Evolutionary conservation across 495 filamentous ascomycete species (phyloP).

Genomic region (Chaetomidium leptoderma): DNA sequence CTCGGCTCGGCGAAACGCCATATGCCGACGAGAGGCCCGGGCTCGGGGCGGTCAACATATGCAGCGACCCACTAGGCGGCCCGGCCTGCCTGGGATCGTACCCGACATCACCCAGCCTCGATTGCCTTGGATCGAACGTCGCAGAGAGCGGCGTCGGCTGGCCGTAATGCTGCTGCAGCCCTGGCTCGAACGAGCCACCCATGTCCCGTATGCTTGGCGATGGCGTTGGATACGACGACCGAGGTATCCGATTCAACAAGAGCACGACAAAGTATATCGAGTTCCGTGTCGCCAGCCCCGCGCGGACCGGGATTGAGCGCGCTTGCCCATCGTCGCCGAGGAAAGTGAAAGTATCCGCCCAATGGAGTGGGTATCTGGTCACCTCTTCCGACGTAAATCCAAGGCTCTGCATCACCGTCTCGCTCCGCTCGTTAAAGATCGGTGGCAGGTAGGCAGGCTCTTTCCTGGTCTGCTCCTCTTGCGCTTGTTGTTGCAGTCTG

Average conservation of each 20-base stretch:
- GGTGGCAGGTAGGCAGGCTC: slow-evolving; percentile 55
- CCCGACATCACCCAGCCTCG: slow-evolving; percentile 33
- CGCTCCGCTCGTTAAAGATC: slow-evolving; percentile 47
- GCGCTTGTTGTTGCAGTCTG: slow-evolving; percentile 43
- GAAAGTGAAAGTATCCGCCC: slow-evolving; percentile 49
- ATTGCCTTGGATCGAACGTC: slow-evolving; percentile 41
- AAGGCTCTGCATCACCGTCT: slow-evolving; percentile 46
- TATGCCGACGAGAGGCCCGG: slow-evolving; percentile 35
- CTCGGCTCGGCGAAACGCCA: slow-evolving; percentile 35
- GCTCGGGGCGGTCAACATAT: slow-evolving; percentile 30
- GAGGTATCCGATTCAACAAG: slow-evolving; percentile 32
- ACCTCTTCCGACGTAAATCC: slow-evolving; percentile 47
- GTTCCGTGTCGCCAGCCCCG: slow-evolving; percentile 49
- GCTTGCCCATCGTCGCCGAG: slow-evolving; percentile 43
- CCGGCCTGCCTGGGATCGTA: slow-evolving; percentile 35
- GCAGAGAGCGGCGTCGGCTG: slow-evolving; percentile 42
- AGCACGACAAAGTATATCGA: slow-evolving; percentile 53
- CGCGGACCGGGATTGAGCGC: slow-evolving; percentile 39
- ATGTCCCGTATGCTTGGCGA: slow-evolving; percentile 47
- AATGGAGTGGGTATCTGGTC: slow-evolving; percentile 41
- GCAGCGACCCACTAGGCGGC: slow-evolving; percentile 30
- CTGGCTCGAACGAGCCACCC: slow-evolving; percentile 42
- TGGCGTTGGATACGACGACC: slow-evolving; percentile 41
- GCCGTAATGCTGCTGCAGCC: slow-evolving; percentile 37
- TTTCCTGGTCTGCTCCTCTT: slow-evolving; percentile 46